phyloP scores from a whole-genome alignment of 352 stramenopile species.

The Phytophthora megakarya region DNA sequence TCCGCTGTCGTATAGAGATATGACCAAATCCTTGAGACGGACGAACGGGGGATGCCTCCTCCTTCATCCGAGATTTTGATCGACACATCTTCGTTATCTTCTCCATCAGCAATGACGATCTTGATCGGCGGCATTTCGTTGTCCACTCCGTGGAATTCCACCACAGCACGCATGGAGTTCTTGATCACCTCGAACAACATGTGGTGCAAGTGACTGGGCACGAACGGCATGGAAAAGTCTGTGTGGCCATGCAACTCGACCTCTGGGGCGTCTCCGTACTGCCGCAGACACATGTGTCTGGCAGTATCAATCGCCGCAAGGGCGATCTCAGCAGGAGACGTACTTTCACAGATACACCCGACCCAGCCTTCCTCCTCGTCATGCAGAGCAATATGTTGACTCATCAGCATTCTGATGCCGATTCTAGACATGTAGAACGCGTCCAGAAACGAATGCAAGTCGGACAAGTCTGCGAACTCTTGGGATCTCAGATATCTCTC shows the following conservation, averaged over 20 bases:
- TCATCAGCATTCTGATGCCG: slow-evolving; percentile 99
- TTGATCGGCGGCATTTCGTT: slow-evolving; percentile 98
- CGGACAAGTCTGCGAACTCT: slow-evolving; percentile 90
- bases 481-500: slow-evolving; percentile 76
- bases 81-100: slow-evolving; percentile 99
- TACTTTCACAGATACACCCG: slow-evolving; percentile 96
- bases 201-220: slow-evolving; percentile 95
- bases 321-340: slow-evolving; percentile 96
- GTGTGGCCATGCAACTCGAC: slow-evolving; percentile 98
- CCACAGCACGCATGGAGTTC: slow-evolving; percentile 98
- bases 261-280: slow-evolving; percentile 99
- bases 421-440: slow-evolving; percentile 99
- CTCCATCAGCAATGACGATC: slow-evolving; percentile 99
- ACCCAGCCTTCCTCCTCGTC: slow-evolving; percentile 89
- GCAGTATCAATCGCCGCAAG: slow-evolving; percentile 97
- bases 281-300: slow-evolving; percentile 98
- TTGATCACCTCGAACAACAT: slow-evolving; percentile 99
- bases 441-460: slow-evolving; percentile 98
- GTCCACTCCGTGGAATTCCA: slow-evolving; percentile 97
- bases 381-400: slow-evolving; percentile 98
- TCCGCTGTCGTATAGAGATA: slow-evolving; percentile 99
- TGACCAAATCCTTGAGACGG: slow-evolving; percentile 99
- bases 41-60: slow-evolving; percentile 97
- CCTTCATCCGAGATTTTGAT: slow-evolving; percentile 99
- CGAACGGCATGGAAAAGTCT: slow-evolving; percentile 99